Evolutionary conservation across 371 early-diverging fungal genomes (phyloP).

Genomic region (Chytridium lagenaria): DNA sequence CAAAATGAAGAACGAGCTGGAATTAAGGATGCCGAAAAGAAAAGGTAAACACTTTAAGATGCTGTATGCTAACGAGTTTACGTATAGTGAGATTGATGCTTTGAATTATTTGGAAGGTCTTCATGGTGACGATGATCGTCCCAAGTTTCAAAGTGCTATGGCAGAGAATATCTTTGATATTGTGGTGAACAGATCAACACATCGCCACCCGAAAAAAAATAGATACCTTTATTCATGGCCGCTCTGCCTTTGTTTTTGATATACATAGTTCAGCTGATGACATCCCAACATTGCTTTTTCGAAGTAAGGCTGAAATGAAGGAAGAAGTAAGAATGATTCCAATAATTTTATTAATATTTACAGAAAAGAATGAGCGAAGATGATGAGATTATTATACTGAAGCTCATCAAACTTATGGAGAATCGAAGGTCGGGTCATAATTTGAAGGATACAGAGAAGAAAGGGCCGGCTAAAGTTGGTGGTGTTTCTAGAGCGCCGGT

Average conservation of each 20-base stretch:
- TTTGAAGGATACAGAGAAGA: too few relatives aligned
- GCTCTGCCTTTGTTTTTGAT: not conserved
- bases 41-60: not conserved
- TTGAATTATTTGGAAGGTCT: constrained; percentile 32
- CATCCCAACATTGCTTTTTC: not conserved
- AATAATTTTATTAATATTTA: constrained; percentile 1
- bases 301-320: not conserved
- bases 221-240: not conserved
- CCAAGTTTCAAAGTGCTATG: constrained; percentile 42
- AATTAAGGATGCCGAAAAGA: not conserved
- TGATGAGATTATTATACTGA: not conserved
- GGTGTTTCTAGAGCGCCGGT: too few relatives aligned
- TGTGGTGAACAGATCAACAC: constrained; percentile 19
- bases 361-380: not conserved
- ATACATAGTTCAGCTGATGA: not conserved
- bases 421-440: too few relatives aligned
- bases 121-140: constrained; percentile 33
- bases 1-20: constrained; percentile 57
- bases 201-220: not conserved
- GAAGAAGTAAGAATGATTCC: not conserved
- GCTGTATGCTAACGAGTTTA: not conserved
- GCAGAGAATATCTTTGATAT: constrained; percentile 53
- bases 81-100: constrained; percentile 34
- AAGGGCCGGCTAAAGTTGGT: too few relatives aligned
- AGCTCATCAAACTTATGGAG: not conserved